Evolutionary conservation across 495 filamentous ascomycete species (phyloP), one percentile per base, ranked within the genome.

Genomic region (Sabuloglossum arenarium): DNA sequence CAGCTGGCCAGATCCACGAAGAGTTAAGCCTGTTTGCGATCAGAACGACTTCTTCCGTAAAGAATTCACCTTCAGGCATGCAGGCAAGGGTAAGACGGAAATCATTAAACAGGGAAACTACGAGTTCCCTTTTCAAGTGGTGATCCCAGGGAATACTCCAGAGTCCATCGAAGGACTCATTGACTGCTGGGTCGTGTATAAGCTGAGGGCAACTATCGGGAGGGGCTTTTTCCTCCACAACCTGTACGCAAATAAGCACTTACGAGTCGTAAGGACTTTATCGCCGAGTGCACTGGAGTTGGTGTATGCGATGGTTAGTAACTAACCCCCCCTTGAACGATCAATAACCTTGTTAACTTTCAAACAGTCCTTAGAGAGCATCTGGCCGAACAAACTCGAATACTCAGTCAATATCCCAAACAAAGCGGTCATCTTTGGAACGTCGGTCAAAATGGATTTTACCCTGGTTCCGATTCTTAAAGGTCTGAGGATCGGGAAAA

Each of bases 311-410:
- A 88, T 89, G 86, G 88, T 80, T 67, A 61, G 63, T 12, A 19
- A 27, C 23, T 54, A 25, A n/a, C 34, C 34, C 19, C 45, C 6
- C 14, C n/a, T 10, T 9, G 3, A 14, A 24, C 51, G 16, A 51
- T 56, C 10, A 25, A 30, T 54, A 25, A 10, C 6, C n/a, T n/a
- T n/a, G n/a, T 14, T 49, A 49, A 49, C 14, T 9, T 28, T 49
- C 34, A 42, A 28, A 45, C 50, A 80, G 78, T 75, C 82, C n/a
- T 81, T 94, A 54, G 85, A 94, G 66, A 94, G 94, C 62, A 78
- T 91, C 56, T 98, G 91, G 91, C 79, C 85, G 11, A 85, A 89
- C 68, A 98, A 98, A 71, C 77, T 96, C 62, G 81, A 91, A 63
- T 97, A 97, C 66, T 84, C 84, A 6, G 83, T 98, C 57, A 80